These are phyloP conservation scores for Erysimum cheiranthoides DNA, from an alignment of 345 rosid genomes.

Conservation along the genomic window DNA sequence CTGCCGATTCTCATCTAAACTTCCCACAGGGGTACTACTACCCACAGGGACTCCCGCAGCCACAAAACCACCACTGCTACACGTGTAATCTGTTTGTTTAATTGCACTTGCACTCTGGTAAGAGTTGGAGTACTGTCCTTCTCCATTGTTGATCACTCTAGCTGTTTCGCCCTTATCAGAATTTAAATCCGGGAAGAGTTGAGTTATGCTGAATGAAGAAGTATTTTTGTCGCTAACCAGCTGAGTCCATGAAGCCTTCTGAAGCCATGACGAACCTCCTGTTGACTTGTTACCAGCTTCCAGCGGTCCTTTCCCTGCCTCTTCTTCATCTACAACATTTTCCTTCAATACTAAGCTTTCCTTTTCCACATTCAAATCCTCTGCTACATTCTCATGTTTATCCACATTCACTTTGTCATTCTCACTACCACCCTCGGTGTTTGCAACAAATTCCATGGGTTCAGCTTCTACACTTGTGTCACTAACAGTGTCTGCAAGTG, in stretches of 20 bases:
- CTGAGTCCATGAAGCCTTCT: constrained; percentile 85
- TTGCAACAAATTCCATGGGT: constrained; percentile 33
- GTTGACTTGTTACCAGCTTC: constrained; percentile 51
- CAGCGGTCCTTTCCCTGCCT: background rate
- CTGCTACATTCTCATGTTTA: constrained; percentile 32
- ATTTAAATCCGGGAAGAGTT: constrained; percentile 55
- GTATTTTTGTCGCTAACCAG: constrained; percentile 55
- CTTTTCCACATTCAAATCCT: constrained; percentile 23
- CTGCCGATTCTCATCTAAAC: constrained; percentile 34
- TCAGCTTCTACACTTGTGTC: constrained; percentile 31
- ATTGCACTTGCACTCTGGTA: constrained; percentile 35
- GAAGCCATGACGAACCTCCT: constrained; percentile 80
- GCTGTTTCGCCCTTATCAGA: constrained; percentile 42
- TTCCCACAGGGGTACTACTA: constrained; percentile 27
- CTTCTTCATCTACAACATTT: constrained; percentile 33
- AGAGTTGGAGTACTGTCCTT: constrained; percentile 20
- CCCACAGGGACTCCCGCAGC: constrained; percentile 20
- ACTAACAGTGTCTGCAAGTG: constrained; percentile 8
- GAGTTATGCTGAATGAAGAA: constrained; percentile 69
- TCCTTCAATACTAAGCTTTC: constrained; percentile 32
- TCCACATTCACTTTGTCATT: constrained; percentile 26
- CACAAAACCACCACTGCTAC: constrained; percentile 17
- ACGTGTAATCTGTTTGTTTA: constrained; percentile 13
- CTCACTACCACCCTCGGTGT: constrained; percentile 25
- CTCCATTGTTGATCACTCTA: constrained; percentile 19